A percentile compares a stretch with the other conserved stretches of the same genome.
Evolutionary conservation across 441 rosid genomes (phyloP).

Genomic region (Theobroma grandiflorum): DNA sequence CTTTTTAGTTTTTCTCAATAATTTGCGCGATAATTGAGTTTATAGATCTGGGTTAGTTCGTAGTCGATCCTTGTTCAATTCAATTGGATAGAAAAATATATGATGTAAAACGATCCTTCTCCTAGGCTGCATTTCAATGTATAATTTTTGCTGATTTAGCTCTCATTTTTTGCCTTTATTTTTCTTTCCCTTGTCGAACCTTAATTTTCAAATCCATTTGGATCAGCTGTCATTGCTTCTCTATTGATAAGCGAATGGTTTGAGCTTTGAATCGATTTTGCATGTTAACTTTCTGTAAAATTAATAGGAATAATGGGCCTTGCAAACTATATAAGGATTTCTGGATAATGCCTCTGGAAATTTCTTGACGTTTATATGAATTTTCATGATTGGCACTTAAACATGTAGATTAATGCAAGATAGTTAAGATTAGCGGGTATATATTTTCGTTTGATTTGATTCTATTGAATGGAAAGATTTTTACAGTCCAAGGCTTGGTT

Average conservation of each 20-base stretch:
- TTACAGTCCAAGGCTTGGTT: background rate
- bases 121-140: background rate
- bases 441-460: background rate
- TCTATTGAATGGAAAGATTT: background rate
- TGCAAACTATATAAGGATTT: background rate
- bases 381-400: background rate
- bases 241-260: background rate
- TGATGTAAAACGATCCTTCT: background rate
- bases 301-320: background rate
- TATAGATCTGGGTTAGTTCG: slow-evolving; percentile 18
- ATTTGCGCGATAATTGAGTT: slow-evolving; percentile 14
- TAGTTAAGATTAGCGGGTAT: background rate
- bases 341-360: background rate
- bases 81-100: slow-evolving; percentile 10
- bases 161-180: background rate
- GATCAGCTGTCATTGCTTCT: slow-evolving; percentile 1
- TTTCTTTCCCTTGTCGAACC: background rate
- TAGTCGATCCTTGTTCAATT: background rate
- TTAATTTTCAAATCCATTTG: background rate
- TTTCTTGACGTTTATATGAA: background rate
- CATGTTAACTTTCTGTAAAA: background rate
- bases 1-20: background rate
- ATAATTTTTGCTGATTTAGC: slow-evolving; percentile 1
- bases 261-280: background rate
- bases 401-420: background rate